Evolutionary conservation across 352 stramenopile species (phyloP), one percentile per base, ranked within the genome.

Genomic region (Globisporangium canariense): DNA sequence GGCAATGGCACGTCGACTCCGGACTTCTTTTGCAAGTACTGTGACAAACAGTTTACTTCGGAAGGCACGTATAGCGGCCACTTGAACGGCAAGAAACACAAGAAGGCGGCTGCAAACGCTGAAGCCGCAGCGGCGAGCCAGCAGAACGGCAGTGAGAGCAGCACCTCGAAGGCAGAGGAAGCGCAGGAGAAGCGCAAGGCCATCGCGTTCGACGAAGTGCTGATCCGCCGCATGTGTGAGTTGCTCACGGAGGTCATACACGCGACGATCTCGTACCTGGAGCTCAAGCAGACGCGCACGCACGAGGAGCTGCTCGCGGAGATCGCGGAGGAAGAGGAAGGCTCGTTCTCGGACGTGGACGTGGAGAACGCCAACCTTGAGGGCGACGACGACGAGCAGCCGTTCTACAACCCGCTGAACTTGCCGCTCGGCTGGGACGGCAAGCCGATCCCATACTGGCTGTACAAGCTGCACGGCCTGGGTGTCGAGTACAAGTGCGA

Each of bases 381-480:
- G 28, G 79, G 87, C 25, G 84, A 97, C n/a, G 93, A 98, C 45
- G 95, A 99, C 38, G 96, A 99, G 70, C 91, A 96, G 59, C 94
- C 97, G 30, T 98, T 99, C 62, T 99, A 99, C 84, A 99, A 99
- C 75, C 97, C 97, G 32, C 93, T 99, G 60, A 99, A 99, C 73
- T 79, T 99, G 30, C 97, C 97, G 22, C 84, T 99, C 32, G 98
- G 97, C 58, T 99, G 94, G 96, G 97, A 99, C 76, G 98, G 98
- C 50, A 99, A 99, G 68, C 98, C 98, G 16, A 99, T 99, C 69
- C 97, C 98, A 5, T 99, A 99, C 70, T 99, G 98, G 98, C 81
- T 99, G 58, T 99, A 99, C 88, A 99, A 99, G 81, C 81, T 99
- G 34, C 97, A 99, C 70, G 97, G 97, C 2, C 90, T 99, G 28